Evolutionary conservation across 2,329 filamentous ascomycete species (phyloP), one percentile per base, ranked within the genome.

Genomic region (Claviceps lovelessii): DNA sequence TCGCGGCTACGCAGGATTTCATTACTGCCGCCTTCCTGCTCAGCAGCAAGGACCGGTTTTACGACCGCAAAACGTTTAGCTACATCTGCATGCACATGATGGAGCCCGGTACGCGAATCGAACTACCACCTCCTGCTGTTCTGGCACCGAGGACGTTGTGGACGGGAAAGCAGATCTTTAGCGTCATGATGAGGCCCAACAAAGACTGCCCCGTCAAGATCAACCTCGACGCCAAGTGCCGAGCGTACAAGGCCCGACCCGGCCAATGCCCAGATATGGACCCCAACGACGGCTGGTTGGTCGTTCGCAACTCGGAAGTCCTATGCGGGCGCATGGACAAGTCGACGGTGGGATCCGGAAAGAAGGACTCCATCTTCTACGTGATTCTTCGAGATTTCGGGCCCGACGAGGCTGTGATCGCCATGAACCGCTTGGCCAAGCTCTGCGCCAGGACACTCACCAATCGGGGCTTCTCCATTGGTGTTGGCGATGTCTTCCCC

Each of bases 281-380:
- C 63, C 81, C 86, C 17, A 88, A 93, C 60, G 93, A 98, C 67
- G 84, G 85, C 8, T 97, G 88, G 79, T 76, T 98, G 10, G 89
- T 95, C 15, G 85, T 98, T 58, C 86, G 91, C 55, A 97, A 98
- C 66, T 97, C 91, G 0, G 90, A 96, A 67, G 84, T 97, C 58
- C 95, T 98, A 88, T 97, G 91, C 65, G 93, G 93, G 58, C 81
- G 85, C 57, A 96, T 97, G 90, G 93, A 98, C 74, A 98, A 98
- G 71, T 87, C 88, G 1, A 97, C 90, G 0, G 88, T 98, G n/a
- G 93, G 93, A 61, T 84, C 88, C 6, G 93, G 93, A 62, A 97
- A 97, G 75, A 98, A 98, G 67, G 91, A 95, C 67, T 96, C 90
- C 0, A 84, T 98, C 23, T 98, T 97, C 66, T 98, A 96, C 65